phyloP scores from a whole-genome alignment of 495 filamentous ascomycete genomes.

The Trichoderma parareesei region DNA sequence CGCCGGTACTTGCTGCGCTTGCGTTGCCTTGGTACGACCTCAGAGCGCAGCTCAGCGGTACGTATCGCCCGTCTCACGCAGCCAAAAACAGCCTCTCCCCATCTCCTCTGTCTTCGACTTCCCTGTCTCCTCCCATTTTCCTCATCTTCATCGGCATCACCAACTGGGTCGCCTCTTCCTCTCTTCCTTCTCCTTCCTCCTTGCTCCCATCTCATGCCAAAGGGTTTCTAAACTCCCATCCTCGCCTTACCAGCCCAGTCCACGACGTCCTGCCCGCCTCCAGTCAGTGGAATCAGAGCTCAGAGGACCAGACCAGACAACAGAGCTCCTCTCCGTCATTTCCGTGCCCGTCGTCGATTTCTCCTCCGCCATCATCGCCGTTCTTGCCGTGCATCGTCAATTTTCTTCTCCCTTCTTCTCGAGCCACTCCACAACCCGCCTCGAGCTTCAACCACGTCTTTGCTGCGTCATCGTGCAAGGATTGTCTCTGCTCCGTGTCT shows the following conservation, averaged over 20 bases:
- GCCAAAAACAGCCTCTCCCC: constrained; percentile 9
- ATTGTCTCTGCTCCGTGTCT: background rate
- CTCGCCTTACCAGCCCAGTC: background rate
- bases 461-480: background rate
- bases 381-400: background rate
- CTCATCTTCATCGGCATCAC: constrained; percentile 6
- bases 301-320: background rate
- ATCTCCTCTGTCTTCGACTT: background rate
- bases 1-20: constrained; percentile 6
- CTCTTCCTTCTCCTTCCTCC: background rate
- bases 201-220: background rate
- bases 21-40: background rate
- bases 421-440: background rate
- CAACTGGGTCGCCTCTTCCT: background rate
- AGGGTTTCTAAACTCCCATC: background rate
- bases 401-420: background rate
- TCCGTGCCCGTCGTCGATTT: background rate
- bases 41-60: background rate
- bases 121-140: background rate
- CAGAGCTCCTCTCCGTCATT: background rate
- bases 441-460: background rate
- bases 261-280: constrained; percentile 2
- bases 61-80: constrained; percentile 5
- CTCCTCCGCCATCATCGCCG: background rate
- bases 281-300: constrained; percentile 6